Evolutionary conservation across 2,329 filamentous ascomycete species (phyloP), one percentile per base, ranked within the genome.

Genomic region (Amphichorda felina): DNA sequence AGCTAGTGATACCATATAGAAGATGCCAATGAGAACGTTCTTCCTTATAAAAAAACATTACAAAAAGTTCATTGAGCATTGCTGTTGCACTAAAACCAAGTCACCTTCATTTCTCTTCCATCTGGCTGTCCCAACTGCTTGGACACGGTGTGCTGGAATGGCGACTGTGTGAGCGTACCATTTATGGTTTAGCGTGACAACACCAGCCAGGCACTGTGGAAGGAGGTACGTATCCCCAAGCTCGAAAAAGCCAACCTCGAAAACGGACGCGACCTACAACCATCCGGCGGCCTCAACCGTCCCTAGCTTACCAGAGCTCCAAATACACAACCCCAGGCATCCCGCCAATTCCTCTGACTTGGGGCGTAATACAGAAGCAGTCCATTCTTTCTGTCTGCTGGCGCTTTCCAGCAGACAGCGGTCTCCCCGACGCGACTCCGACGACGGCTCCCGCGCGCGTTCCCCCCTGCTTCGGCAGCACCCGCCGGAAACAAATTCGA

Each of bases 251-350:
- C 21, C 29, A 31, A 16, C 29, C 15, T 31, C 16, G 15, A 19
- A 31, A 31, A 11, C 29, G 29, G 15, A 31, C 29, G 29, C 29
- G 29, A 31, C 29, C 29, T 31, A 10, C 29, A 31, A 31, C 14
- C 16, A 15, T 11, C 29, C 21, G 10, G 21, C 21, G 21, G 6
- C 21, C 21, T 6, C 21, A 10, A 24, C 21, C 21, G 10, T 6
- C 10, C 21, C 21, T 6, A 24, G 21, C 6, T 6, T 10, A 6
- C 21, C 29, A 15, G n/a, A 31, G 29, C 29, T 16, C 17, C 17
- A 31, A 30, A 8, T 8, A 13, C 7, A 31, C 15, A 31, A 14
- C 21, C 10, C 4, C 28, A 11, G 29, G 15, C n/a, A 18, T 15
- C 18, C 16, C 29, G 17, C 6, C 29, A 31, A 9, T 10, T 30